Percentiles rank a stretch among this genome's conserved stretches.
Conservation (phyloP, 129 eudicot genomes). For the Flaveria bidentis region DNA sequence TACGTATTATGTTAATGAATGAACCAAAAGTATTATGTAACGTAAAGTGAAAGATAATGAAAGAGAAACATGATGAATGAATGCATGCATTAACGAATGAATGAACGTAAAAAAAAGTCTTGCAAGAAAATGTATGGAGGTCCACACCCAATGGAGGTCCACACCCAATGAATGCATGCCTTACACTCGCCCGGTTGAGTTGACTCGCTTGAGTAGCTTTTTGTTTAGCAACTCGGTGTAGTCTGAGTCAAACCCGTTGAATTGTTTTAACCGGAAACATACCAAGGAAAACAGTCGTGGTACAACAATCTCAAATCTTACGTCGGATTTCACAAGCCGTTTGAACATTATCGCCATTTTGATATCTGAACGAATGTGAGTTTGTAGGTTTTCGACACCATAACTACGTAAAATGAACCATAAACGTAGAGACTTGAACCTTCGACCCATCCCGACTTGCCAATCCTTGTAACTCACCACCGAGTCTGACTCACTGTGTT, state of each 20-base stretch:
- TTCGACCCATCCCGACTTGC: slow-evolving; percentile 51
- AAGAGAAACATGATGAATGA: no score
- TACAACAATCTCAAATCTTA: slow-evolving; percentile 42
- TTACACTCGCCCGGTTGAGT: no score
- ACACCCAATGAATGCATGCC: no score
- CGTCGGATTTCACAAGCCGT: slow-evolving; percentile 30
- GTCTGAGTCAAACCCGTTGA: slow-evolving; percentile 20
- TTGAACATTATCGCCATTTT: slow-evolving; percentile 45
- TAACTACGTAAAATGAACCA: slow-evolving; percentile 55
- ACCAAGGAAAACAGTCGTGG: slow-evolving; percentile 47
- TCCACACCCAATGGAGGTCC: no score
- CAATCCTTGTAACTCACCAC: slow-evolving; percentile 62
- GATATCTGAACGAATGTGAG: slow-evolving; percentile 39
- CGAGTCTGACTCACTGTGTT: slow-evolving; percentile 32
- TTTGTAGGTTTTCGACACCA: slow-evolving; percentile 43
- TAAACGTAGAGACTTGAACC: slow-evolving; percentile 45
- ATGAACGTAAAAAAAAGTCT: no score
- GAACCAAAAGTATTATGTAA: no score
- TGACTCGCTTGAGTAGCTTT: slow-evolving; percentile 41
- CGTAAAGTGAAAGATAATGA: no score
- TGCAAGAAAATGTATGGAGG: no score
- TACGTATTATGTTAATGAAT: no score
- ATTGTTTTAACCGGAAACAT: slow-evolving; percentile 46
- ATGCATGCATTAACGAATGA: no score
- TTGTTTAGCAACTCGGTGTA: slow-evolving; percentile 34